Conservation (phyloP, 2,329 filamentous ascomycete species). For the Xylariaceae sp. region DNA sequence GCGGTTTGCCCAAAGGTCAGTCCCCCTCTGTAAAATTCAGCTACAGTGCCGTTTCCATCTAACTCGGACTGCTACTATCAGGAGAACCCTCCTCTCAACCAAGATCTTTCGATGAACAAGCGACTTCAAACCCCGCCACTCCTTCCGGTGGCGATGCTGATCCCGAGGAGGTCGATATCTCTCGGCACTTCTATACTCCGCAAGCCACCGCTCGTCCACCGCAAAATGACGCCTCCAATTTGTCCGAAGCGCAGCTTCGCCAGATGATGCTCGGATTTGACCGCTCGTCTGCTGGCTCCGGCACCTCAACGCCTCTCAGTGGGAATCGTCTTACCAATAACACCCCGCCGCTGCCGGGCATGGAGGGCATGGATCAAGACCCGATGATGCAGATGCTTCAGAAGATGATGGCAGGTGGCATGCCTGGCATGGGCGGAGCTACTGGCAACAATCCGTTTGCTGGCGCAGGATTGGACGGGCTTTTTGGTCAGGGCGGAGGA, state of each 20-base stretch:
- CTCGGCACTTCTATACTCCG: conserved; percentile 63
- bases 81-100: conserved; percentile 31
- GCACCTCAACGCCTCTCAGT: conserved; percentile 8
- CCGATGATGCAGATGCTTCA: conserved; percentile 70
- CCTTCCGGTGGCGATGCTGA: conserved; percentile 46
- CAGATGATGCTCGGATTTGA: conserved; percentile 60
- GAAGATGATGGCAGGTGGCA: conserved; percentile 51
- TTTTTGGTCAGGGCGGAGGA: conserved; percentile 32
- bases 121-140: conserved; percentile 21
- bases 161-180: conserved; percentile 74
- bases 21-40: background rate
- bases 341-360: conserved; percentile 23
- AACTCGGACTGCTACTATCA: conserved; percentile 20
- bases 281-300: conserved; percentile 25
- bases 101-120: conserved; percentile 16
- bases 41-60: background rate
- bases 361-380: conserved; percentile 41
- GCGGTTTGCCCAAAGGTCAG: conserved; percentile 46
- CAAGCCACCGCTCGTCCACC: conserved; percentile 39
- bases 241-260: conserved; percentile 56
- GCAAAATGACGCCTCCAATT: conserved; percentile 31
- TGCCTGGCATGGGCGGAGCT: conserved; percentile 26
- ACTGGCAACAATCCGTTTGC: conserved; percentile 34
- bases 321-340: conserved; percentile 23
- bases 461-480: conserved; percentile 27